These are phyloP conservation scores for Inonotus obliquus DNA, from an alignment of 1,284 basidiomycete genomes.

Conservation along the genomic window DNA sequence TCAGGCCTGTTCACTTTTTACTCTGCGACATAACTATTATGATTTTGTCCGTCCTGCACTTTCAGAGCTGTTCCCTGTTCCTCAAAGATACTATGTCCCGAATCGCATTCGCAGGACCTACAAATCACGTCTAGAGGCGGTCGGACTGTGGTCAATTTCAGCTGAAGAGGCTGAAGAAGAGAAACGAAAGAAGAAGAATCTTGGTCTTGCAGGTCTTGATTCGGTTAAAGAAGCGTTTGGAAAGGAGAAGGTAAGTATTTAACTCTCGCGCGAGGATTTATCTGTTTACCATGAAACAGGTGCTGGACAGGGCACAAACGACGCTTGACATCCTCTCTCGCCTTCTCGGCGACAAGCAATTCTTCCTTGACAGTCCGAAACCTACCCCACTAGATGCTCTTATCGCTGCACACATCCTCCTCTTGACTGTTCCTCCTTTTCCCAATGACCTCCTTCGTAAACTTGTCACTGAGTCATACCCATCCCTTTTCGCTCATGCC, in stretches of 20 bases:
- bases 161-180: slow-evolving; percentile 41
- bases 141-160: slow-evolving; percentile 55
- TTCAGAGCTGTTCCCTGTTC: slow-evolving; percentile 53
- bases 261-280: neutral
- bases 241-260: slow-evolving; percentile 50
- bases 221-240: slow-evolving; percentile 45
- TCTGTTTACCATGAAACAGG: slow-evolving; percentile 32
- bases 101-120: slow-evolving; percentile 53
- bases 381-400: slow-evolving; percentile 58
- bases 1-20: slow-evolving; percentile 55
- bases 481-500: slow-evolving; percentile 52
- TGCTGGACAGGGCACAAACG: slow-evolving; percentile 52
- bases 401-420: slow-evolving; percentile 61
- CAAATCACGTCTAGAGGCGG: slow-evolving; percentile 52
- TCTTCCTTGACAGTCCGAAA: slow-evolving; percentile 43
- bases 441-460: slow-evolving; percentile 55
- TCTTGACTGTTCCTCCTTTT: slow-evolving; percentile 53
- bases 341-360: slow-evolving; percentile 47
- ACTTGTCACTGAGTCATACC: slow-evolving; percentile 51
- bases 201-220: slow-evolving; percentile 34
- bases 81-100: slow-evolving; percentile 71
- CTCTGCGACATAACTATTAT: slow-evolving; percentile 57
- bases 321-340: slow-evolving; percentile 53
- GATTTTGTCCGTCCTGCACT: slow-evolving; percentile 49
- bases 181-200: slow-evolving; percentile 23